Base-by-base conservation (phyloP, 352 stramenopile genomes). In the Phytophthora melonis region DNA sequence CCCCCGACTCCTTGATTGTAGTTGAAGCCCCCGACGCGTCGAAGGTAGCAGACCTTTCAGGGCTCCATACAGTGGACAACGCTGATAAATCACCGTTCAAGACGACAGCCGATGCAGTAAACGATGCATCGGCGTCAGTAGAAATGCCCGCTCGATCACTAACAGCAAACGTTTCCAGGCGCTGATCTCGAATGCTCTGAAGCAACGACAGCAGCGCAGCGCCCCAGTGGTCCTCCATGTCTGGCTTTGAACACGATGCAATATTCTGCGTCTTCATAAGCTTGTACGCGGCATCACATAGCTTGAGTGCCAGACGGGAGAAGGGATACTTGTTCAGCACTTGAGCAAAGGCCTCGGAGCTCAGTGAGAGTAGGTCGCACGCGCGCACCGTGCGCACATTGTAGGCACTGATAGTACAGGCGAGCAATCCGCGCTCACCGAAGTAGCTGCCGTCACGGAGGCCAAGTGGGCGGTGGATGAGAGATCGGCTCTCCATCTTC, bases 281-380 rank as follows among this genome's bases (percentile, higher is more conserved):
- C 47, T 53, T 53, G 47, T 30, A 53, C 8, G 47, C 47, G 11
- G n/a, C n/a, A 53, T 53, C n/a, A n/a, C 47, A 30, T 5, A 53
- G 14, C 25, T 53, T 53, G 47, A 53, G n/a, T 9, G 47, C 47
- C 5, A 53, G 47, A 53, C 47, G 47, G n/a, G 47, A 21, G 25
- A 53, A 53, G 8, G 47, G 47, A 19, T 53, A 19, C 3, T 53
- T 19, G 5, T 53, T 10, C 9, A 53, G 47, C 18, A 27, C 47
- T 19, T 53, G 47, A 27, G 47, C 47, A 53, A 53, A 53, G 25
- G 47, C 47, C 47, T 53, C 47, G 47, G 47, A 53, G 19, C 47
- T 53, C 10, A 53, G 47, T 1, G 47, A 53, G 27, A 53, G 47
- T 13, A 53, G 47, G 4, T 53, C 47, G n/a, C 47, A 53, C 1